Evolutionary conservation across 2,329 filamentous ascomycete species (phyloP).

Genomic region (Cytospora paraplurivora): DNA sequence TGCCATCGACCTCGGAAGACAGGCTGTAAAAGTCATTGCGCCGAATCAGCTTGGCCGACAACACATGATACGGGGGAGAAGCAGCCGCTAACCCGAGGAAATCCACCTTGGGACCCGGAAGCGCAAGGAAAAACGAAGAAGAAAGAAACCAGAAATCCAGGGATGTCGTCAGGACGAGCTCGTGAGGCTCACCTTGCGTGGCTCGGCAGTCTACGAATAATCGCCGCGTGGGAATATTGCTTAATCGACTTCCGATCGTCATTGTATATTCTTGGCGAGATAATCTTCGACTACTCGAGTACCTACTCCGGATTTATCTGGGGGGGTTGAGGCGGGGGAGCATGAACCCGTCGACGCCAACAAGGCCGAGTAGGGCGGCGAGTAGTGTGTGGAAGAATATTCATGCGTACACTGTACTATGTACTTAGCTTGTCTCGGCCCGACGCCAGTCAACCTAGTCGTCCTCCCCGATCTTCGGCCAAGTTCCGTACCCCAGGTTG

Average conservation of each 20-base stretch:
- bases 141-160: neutral
- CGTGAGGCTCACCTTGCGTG: neutral
- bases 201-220: too few relatives aligned
- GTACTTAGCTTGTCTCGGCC: neutral
- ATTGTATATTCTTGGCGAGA: too few relatives aligned
- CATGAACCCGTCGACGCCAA: neutral
- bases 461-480: constrained; percentile 5
- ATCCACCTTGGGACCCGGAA: neutral
- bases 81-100: neutral
- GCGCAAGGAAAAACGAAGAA: neutral
- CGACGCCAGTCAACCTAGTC: neutral
- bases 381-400: neutral
- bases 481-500: constrained; percentile 21
- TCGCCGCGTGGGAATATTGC: too few relatives aligned
- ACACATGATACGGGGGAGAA: neutral
- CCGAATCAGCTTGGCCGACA: constrained; percentile 1
- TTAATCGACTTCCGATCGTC: too few relatives aligned
- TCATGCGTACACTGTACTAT: neutral
- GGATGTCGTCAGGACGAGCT: neutral
- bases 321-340: too few relatives aligned
- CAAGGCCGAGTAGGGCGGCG: neutral
- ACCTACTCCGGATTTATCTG: too few relatives aligned
- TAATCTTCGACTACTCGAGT: too few relatives aligned
- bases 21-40: neutral
- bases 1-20: neutral